Percentiles rank a stretch among this genome's conserved stretches.
Conservation (phyloP, 176 grass and related monocot genomes). For the Stipa capillata region DNA sequence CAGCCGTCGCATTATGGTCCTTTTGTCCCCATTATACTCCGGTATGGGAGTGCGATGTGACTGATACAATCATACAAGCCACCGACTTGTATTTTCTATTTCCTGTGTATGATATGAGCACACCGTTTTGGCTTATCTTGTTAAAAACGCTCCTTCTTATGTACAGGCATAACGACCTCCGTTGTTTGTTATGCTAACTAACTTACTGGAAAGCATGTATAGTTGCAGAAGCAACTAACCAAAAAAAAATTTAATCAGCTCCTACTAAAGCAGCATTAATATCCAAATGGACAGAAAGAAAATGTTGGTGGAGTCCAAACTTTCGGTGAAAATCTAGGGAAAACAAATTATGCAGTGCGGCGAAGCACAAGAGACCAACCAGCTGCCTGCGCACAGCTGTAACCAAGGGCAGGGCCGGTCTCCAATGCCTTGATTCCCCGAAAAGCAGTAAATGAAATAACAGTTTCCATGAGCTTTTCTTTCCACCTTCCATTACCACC, state of each 20-base stretch:
- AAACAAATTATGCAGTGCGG: no score
- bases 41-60: neutral
- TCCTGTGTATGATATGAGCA: neutral
- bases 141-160: neutral
- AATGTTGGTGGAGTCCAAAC: neutral
- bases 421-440: neutral
- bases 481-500: neutral
- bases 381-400: neutral
- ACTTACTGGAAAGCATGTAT: neutral
- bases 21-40: neutral
- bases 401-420: neutral
- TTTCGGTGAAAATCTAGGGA: neutral
- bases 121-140: neutral
- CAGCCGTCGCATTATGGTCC: no score
- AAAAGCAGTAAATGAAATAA: constrained; percentile 15
- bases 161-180: neutral
- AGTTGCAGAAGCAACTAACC: neutral
- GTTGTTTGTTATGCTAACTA: no score
- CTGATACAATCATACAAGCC: neutral
- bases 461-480: neutral
- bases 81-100: neutral
- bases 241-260: neutral
- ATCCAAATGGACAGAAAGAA: neutral
- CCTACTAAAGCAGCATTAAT: neutral
- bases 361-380: neutral